Percentiles rank a stretch among this genome's conserved stretches.
Conservation (phyloP, 805 yeast species). For the Zygosaccharomyces siamensis region DNA sequence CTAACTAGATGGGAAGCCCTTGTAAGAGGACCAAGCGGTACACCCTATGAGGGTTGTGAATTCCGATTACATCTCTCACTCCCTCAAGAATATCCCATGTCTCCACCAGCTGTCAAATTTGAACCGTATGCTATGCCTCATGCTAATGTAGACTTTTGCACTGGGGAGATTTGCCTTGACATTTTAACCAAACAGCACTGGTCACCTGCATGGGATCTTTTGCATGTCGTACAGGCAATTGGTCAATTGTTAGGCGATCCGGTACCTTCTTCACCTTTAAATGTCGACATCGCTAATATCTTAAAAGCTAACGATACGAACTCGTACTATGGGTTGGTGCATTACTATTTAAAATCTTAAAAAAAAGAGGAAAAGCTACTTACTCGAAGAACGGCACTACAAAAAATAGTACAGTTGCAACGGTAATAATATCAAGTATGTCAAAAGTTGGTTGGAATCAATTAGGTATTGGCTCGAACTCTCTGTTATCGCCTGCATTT, state of each 20-base stretch:
- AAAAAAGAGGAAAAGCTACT: not conserved
- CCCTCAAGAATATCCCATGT: slow-evolving; percentile 48
- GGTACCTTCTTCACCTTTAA: slow-evolving; percentile 67
- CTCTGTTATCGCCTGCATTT: slow-evolving; percentile 39
- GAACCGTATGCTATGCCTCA: slow-evolving; percentile 39
- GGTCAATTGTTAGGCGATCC: slow-evolving; percentile 56
- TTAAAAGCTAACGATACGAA: slow-evolving; percentile 43
- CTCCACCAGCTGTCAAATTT: slow-evolving; percentile 55
- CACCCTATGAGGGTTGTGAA: slow-evolving; percentile 48
- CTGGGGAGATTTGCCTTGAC: slow-evolving; percentile 71
- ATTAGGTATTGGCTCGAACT: slow-evolving; percentile 28
- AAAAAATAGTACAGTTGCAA: not conserved
- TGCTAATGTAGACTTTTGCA: slow-evolving; percentile 45
- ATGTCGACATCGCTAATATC: slow-evolving; percentile 63
- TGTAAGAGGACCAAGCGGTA: slow-evolving; percentile 48
- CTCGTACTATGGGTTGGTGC: slow-evolving; percentile 42
- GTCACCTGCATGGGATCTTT: slow-evolving; percentile 72
- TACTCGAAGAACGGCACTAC: not conserved
- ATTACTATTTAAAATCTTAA: slow-evolving; percentile 32
- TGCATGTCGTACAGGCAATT: slow-evolving; percentile 52
- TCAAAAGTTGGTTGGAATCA: slow-evolving; percentile 36
- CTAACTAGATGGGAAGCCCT: slow-evolving; percentile 49
- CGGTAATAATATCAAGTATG: slow-evolving; percentile 6
- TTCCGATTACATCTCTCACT: slow-evolving; percentile 48
- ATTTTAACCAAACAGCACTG: slow-evolving; percentile 50